These are phyloP conservation scores for Oryza officinalis DNA, from an alignment of 176 grass and related monocot genomes.

Conservation along the genomic window DNA sequence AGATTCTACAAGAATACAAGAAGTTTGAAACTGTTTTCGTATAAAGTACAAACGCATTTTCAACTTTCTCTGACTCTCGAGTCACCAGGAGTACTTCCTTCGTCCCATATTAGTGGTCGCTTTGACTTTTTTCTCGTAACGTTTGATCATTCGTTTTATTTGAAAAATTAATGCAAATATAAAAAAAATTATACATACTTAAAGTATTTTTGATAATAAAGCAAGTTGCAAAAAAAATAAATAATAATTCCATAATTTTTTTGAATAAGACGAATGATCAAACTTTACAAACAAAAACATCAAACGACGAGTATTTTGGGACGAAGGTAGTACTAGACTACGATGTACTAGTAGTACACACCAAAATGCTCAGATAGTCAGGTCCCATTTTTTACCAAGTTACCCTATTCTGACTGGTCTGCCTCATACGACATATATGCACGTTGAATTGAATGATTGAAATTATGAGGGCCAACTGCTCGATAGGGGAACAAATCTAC, in stretches of 20 bases:
- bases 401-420: background rate
- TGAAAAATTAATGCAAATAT: too few relatives aligned
- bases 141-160: too few relatives aligned
- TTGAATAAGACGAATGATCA: too few relatives aligned
- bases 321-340: too few relatives aligned
- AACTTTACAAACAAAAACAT: too few relatives aligned
- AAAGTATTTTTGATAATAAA: too few relatives aligned
- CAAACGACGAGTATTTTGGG: too few relatives aligned
- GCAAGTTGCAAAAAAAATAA: too few relatives aligned
- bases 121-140: too few relatives aligned
- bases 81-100: constrained; percentile 8
- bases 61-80: background rate
- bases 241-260: too few relatives aligned
- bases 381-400: constrained; percentile 39
- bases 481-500: constrained; percentile 42
- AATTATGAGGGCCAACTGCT: constrained; percentile 48
- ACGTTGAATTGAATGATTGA: constrained; percentile 30
- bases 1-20: background rate
- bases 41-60: background rate
- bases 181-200: too few relatives aligned
- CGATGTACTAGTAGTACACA: background rate
- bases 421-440: background rate
- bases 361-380: background rate
- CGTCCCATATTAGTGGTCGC: too few relatives aligned
- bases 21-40: background rate